Base-by-base conservation (phyloP, 164 flowering plant genomes). In the Buxus sempervirens region DNA sequence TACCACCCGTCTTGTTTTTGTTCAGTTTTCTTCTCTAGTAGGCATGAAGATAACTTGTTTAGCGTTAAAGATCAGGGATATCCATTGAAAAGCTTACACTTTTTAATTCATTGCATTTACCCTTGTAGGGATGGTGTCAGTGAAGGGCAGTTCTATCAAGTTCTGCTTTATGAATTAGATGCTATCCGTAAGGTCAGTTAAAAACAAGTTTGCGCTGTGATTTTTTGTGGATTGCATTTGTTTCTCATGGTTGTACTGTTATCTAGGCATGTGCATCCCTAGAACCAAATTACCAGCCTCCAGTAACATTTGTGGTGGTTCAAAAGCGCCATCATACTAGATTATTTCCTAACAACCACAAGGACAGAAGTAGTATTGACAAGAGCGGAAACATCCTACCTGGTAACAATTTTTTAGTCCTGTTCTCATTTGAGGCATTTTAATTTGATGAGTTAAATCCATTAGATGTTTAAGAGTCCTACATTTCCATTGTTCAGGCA, bases 131-230 rank as follows among this genome's bases (percentile, higher is more conserved):
- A 84, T 75, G 85, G 85, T 58, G 85, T 84, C 25, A 83, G 83
- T 73, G 87, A 82, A 66, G 83, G 87, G 67, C 87, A 83, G 59
- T 83, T 83, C 73, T 82, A 84, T 66, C 87, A 84, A 63, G 82
- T 84, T 23, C 69, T 82, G 26, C 61, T 82, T 1, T 79, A 77
- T 72, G 85, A 80, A 62, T 72, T 82, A 24, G 85, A 84, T 74
- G 88, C 88, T 36, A 82, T 82, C 54, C 75, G 84, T 13, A 82
- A 84, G 88, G 88, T 84, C 20, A 58, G 70, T 45, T 21, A 41
- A 36, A 19, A 41, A 27, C 25, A 26, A 16, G 27, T 27, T 19
- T 26, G 3, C 27, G 38, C 7, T 32, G 27, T 58, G 5, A 15
- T 6, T 26, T 26, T 20, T 25, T 16, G 9, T 27, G 26, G 14